A percentile compares a stretch with the other conserved stretches of the same genome.
Evolutionary conservation across 2,329 filamentous ascomycete genomes (phyloP).

Genomic region (Colletotrichum godetiae): DNA sequence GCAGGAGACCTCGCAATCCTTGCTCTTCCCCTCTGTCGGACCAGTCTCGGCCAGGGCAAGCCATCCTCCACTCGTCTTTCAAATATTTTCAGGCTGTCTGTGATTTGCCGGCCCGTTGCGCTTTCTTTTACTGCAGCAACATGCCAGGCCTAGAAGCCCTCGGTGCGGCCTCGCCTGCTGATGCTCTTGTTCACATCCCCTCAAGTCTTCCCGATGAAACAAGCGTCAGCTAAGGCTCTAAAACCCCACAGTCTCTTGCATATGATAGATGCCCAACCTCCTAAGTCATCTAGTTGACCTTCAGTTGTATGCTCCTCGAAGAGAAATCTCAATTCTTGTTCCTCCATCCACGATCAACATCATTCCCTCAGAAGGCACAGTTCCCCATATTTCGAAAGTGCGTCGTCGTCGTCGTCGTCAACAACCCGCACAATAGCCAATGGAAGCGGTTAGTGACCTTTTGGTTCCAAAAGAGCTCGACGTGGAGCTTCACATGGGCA

Average conservation of each 20-base stretch:
- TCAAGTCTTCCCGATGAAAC: conserved; percentile 6
- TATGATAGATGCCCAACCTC: conserved; percentile 13
- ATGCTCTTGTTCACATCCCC: conserved; percentile 11
- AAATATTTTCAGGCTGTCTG: conserved; percentile 11
- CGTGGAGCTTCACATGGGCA: background rate
- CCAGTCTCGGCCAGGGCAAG: conserved; percentile 20
- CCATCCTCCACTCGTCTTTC: conserved; percentile 9
- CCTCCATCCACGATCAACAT: background rate
- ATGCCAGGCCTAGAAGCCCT: background rate
- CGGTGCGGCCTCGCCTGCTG: conserved; percentile 1
- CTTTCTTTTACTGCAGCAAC: conserved; percentile 26
- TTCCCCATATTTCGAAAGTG: background rate
- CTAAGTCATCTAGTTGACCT: conserved; percentile 2
- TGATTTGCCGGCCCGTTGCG: conserved; percentile 16
- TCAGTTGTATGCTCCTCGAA: background rate
- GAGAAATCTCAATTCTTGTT: background rate
- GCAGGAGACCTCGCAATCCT: conserved; percentile 20
- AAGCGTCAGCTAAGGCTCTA: conserved; percentile 17
- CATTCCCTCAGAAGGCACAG: background rate
- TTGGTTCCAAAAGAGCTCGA: background rate
- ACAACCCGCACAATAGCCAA: conserved; percentile 12
- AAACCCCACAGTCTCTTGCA: conserved; percentile 17
- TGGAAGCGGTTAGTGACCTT: conserved; percentile 31
- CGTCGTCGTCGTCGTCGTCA: background rate
- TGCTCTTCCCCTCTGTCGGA: conserved; percentile 15